Base-by-base conservation (phyloP, 345 rosid species). In the Schrenkiella parvula region DNA sequence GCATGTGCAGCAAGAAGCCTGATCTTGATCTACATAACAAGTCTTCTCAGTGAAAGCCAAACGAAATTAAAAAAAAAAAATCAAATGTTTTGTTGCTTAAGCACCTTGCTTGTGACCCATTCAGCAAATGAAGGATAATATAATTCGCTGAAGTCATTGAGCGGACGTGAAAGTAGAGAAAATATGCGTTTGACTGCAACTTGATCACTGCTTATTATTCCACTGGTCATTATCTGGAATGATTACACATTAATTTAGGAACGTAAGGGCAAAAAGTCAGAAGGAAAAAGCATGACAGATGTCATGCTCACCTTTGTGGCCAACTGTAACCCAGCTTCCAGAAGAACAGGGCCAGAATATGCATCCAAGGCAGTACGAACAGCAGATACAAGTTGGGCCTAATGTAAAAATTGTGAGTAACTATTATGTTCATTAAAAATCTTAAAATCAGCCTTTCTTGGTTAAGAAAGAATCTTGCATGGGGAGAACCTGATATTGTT, bases 111-210 rank as follows among this genome's bases (percentile, higher is more conserved):
- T 64, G 99, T 85, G 79, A 95, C 97, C 97, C 99, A 95, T 77
- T 95, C 99, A 38, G 99, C 95, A 83, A 91, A 95, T 23, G 99
- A 95, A 74, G 96, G 99, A 84, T 89, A 95, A 79, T 91, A 91
- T 50, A 95, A 77, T 76, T 87, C 91, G 67, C 80, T 81, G 83
- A 95, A 88, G 69, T 95, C 99, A 80, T 81, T 83, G 66, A 95
- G 80, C 34, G 97, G 97, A 32, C 86, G 93, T 58, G 96, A 89
- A 78, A 93, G 86, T 68, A 91, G 72, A 55, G 96, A 85, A 81
- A 86, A 91, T 75, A 93, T 86, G 50, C 97, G 95, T 79, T 87
- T 93, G 28, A 93, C 91, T 48, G 99, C 96, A 80, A 70, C 89
- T 85, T 89, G 97, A 77, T 93, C 97, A 13, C 89, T 81, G 41